Base-by-base conservation (phyloP, 1,139 yeast genomes). In the Candida frijolesensis region DNA sequence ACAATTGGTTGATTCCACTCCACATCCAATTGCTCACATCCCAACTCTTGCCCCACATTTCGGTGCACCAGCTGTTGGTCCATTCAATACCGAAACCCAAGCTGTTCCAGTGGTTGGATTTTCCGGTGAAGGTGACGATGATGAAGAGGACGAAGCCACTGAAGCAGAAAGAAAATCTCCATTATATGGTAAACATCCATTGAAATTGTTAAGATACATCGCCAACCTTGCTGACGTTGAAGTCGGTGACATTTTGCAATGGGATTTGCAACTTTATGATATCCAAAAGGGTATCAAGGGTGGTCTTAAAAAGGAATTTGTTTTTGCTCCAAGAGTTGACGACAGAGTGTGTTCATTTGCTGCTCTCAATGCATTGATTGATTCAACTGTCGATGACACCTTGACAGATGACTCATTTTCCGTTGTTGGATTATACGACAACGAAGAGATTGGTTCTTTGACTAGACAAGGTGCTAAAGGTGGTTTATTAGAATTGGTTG, bases 391-490 rank as follows among this genome's bases (percentile, higher is more conserved):
- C 15, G 56, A 49, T 34, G 58, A 54, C 4, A 52, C 61, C 32
- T 57, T 60, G n/a, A 56, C 61, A 8, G 60, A 57, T 47, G 72
- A 70, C 44, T 71, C 72, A 0, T 68, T 73, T 47, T 62, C 68
- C 16, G 61, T 71, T 19, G 79, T 74, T 6, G 69, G 70, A n/a
- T 67, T 76, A 47, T 70, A 71, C 45, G 76, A 76, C 56, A 68
- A 74, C 53, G 81, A 76, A 57, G 81, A 76, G 54, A 68, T 75
- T 39, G 80, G 81, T 4, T 70, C 77, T 38, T 70, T 61, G 12
- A 67, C 78, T 14, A 63, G 79, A 54, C 72, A 77, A 10, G 80
- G 80, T 16, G 76, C 74, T 27, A 66, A 65, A 48, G 79, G 79
- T 16, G 67, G 68, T 18, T 64, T 72, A 45, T 56, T 71, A 40